Conservation (phyloP, 441 rosid genomes). For the Aleurites moluccanus region DNA sequence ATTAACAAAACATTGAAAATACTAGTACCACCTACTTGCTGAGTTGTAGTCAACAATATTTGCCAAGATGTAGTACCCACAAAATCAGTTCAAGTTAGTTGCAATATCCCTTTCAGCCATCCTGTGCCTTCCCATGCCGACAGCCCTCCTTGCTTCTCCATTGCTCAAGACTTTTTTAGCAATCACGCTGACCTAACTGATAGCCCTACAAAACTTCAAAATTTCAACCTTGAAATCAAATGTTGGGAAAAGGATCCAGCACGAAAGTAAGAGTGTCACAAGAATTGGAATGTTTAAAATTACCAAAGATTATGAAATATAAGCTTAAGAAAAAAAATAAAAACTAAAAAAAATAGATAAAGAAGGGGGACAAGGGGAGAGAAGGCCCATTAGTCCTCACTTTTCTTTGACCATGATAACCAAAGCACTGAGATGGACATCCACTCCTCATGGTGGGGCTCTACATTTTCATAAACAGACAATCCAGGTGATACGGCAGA, state of each 20-base stretch:
- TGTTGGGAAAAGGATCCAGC: slow-evolving; percentile 29
- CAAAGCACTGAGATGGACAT: slow-evolving; percentile 35
- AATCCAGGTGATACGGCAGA: slow-evolving; percentile 27
- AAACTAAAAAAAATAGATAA: neutral
- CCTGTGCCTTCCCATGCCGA: slow-evolving; percentile 30
- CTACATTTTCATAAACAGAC: slow-evolving; percentile 31
- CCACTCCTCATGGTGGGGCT: slow-evolving; percentile 39
- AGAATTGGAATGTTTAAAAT: slow-evolving; percentile 34
- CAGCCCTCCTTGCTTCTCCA: slow-evolving; percentile 40
- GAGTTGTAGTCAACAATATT: slow-evolving; percentile 32
- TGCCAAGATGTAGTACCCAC: slow-evolving; percentile 25
- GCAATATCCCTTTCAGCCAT: slow-evolving; percentile 38
- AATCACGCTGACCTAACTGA: slow-evolving; percentile 32
- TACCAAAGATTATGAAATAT: slow-evolving; percentile 20
- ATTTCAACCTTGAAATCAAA: slow-evolving; percentile 37
- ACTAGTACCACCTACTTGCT: slow-evolving; percentile 25
- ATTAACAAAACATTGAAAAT: slow-evolving; percentile 1
- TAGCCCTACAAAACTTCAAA: slow-evolving; percentile 30
- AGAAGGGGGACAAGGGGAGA: slow-evolving; percentile 10
- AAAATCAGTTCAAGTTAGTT: slow-evolving; percentile 31
- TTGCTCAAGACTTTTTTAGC: slow-evolving; percentile 37
- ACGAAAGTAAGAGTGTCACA: slow-evolving; percentile 24
- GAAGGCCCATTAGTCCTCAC: slow-evolving; percentile 31
- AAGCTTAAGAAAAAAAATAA: slow-evolving; percentile 11
- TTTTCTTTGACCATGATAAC: slow-evolving; percentile 40